Percentiles rank a stretch among this genome's conserved stretches.
Evolutionary conservation across 257 asterid species (phyloP).

Genomic region (Ballota nigra): DNA sequence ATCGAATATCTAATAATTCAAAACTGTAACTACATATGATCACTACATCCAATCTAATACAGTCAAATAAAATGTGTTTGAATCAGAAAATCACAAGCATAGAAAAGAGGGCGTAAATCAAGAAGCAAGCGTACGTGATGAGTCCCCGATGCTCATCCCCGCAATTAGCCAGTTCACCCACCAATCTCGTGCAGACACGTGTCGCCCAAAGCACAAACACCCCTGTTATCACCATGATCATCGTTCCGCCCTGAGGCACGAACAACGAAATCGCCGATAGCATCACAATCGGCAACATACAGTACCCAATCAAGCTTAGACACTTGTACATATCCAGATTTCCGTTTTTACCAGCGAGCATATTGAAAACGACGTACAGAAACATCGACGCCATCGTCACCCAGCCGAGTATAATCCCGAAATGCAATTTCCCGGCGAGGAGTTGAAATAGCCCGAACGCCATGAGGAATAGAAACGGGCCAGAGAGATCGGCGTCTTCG

Average conservation of each 20-base stretch:
- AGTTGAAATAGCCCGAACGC: constrained; percentile 80
- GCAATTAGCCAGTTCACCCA: constrained; percentile 72
- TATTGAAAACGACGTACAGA: constrained; percentile 70
- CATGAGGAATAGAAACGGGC: constrained; percentile 77
- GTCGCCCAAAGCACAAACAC: constrained; percentile 72
- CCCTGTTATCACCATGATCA: constrained; percentile 50
- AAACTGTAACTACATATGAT: background rate
- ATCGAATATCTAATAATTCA: constrained; percentile 5
- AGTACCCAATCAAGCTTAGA: constrained; percentile 76
- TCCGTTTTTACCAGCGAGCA: constrained; percentile 80
- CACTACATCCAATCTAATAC: background rate
- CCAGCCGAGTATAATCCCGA: constrained; percentile 84
- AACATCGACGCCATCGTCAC: constrained; percentile 76
- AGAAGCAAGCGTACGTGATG: constrained; percentile 72
- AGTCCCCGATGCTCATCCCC: constrained; percentile 82
- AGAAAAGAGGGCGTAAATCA: constrained; percentile 69
- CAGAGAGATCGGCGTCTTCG: constrained; percentile 83
- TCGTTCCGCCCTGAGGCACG: constrained; percentile 67
- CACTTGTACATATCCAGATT: constrained; percentile 75
- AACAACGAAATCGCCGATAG: constrained; percentile 70
- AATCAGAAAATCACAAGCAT: constrained; percentile 61
- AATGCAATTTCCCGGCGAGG: constrained; percentile 80
- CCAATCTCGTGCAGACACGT: constrained; percentile 68
- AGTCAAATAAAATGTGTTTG: background rate
- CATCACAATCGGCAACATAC: constrained; percentile 74